Percentiles rank a stretch among this genome's conserved stretches.
phyloP scores from a whole-genome alignment of 2,329 filamentous ascomycete genomes.

The Monilinia fructicola region DNA sequence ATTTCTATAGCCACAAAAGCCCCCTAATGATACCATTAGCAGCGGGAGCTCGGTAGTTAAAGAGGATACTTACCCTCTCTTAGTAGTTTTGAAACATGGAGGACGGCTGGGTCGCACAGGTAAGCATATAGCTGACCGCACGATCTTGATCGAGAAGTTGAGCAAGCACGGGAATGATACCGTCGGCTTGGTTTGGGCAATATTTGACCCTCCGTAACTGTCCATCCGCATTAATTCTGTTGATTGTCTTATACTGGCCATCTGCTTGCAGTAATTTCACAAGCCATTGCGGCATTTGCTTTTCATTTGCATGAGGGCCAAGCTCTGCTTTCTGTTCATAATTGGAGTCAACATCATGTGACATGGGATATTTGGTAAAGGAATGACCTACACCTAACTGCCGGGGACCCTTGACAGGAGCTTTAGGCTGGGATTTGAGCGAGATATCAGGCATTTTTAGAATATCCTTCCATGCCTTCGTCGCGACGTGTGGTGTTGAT shows the following conservation, averaged over 20 bases:
- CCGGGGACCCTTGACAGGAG: constrained; percentile 22
- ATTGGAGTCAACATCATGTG: constrained; percentile 28
- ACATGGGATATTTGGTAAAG: constrained; percentile 4
- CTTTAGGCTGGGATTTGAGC: constrained; percentile 22
- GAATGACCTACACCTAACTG: constrained; percentile 41
- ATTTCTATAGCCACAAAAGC: constrained; percentile 93
- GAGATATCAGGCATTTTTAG: constrained; percentile 38
- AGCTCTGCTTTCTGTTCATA: constrained; percentile 55
- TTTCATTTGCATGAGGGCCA: constrained; percentile 70
- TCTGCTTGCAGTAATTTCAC: constrained; percentile 59
- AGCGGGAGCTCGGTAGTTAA: constrained; percentile 10
- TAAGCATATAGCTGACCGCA: constrained; percentile 69
- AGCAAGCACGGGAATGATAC: constrained; percentile 61
- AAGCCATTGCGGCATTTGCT: constrained; percentile 71
- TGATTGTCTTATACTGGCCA: constrained; percentile 55
- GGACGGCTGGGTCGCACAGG: constrained; percentile 71
- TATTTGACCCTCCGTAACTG: constrained; percentile 44
- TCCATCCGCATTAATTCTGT: constrained; percentile 48
- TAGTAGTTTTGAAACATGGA: constrained; percentile 80
- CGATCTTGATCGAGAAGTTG: constrained; percentile 64
- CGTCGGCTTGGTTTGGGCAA: constrained; percentile 49
- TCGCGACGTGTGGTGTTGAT: constrained; percentile 28
- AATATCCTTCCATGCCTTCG: constrained; percentile 39
- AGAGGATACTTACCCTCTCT: constrained; percentile 60
- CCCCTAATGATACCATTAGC: constrained; percentile 50